Evolutionary conservation across 139 green algal genomes (phyloP).

Genomic region (Astrephomene gubernaculifera): DNA sequence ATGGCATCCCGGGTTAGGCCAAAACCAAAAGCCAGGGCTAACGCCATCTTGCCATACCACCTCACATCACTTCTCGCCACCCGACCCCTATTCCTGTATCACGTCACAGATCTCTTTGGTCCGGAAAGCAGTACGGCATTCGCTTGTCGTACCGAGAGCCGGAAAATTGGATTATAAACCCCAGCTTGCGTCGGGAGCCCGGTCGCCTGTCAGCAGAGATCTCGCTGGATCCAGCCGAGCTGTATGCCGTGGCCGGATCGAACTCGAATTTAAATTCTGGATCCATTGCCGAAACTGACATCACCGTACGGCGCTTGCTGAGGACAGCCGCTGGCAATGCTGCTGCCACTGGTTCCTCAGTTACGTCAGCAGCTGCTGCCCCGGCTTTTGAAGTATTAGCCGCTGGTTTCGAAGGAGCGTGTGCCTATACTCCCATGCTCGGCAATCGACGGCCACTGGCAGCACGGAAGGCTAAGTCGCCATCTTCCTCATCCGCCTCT

Average conservation of each 20-base stretch:
- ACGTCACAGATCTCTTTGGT: neutral
- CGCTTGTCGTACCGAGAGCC: conserved; percentile 2
- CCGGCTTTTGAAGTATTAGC: conserved; percentile 4
- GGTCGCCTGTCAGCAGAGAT: neutral
- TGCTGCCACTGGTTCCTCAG: too few relatives aligned
- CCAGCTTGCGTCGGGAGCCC: conserved; percentile 16
- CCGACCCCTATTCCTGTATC: neutral
- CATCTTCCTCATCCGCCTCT: neutral
- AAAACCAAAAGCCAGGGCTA: neutral
- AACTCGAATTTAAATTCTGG: too few relatives aligned
- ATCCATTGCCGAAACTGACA: too few relatives aligned
- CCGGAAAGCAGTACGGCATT: neutral
- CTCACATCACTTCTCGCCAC: neutral
- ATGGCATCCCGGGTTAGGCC: too few relatives aligned
- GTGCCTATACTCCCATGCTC: neutral
- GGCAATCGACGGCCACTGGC: neutral
- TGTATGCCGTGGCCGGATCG: neutral
- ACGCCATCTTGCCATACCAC: neutral
- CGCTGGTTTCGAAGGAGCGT: neutral
- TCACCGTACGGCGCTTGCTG: too few relatives aligned
- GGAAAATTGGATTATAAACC: neutral
- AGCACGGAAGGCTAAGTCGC: too few relatives aligned
- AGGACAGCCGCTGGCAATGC: too few relatives aligned
- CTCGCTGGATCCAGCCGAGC: neutral
- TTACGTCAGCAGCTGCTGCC: neutral